Evolutionary conservation across 176 grass and related monocot species (phyloP).

Genomic region (Hsuehochloa calcarea): DNA sequence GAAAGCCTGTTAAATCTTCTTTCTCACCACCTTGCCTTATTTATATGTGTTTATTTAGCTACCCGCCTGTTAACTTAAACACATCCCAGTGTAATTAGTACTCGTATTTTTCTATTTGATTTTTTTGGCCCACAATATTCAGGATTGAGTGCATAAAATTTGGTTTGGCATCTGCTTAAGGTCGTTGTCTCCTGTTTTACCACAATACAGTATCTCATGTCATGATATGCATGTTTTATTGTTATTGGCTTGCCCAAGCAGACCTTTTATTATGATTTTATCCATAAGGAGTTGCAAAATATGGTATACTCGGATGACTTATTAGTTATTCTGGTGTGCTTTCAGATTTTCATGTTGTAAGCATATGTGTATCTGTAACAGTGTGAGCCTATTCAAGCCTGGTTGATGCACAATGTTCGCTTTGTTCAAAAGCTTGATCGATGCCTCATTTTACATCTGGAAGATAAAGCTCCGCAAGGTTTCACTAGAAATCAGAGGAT

Average conservation of each 20-base stretch:
- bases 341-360: background rate
- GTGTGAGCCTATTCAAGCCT: background rate
- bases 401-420: background rate
- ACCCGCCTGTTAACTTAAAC: background rate
- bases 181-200: background rate
- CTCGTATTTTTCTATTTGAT: background rate
- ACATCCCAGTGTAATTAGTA: background rate
- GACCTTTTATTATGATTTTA: background rate
- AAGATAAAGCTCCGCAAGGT: background rate
- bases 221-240: background rate
- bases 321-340: constrained; percentile 12
- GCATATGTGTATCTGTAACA: background rate
- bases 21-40: background rate
- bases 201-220: background rate
- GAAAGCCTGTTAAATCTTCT: background rate
- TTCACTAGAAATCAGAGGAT: constrained; percentile 24
- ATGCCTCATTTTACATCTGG: constrained; percentile 6
- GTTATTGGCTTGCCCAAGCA: constrained; percentile 5
- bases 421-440: constrained; percentile 21
- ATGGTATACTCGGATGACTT: background rate
- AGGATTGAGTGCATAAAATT: constrained; percentile 1
- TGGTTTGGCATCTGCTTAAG: background rate
- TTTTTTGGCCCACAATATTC: background rate
- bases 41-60: constrained; percentile 1
- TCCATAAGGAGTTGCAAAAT: constrained; percentile 3